These are phyloP conservation scores for Amanita polypyramis DNA, from an alignment of 768 basidiomycete species.

Conservation along the genomic window DNA sequence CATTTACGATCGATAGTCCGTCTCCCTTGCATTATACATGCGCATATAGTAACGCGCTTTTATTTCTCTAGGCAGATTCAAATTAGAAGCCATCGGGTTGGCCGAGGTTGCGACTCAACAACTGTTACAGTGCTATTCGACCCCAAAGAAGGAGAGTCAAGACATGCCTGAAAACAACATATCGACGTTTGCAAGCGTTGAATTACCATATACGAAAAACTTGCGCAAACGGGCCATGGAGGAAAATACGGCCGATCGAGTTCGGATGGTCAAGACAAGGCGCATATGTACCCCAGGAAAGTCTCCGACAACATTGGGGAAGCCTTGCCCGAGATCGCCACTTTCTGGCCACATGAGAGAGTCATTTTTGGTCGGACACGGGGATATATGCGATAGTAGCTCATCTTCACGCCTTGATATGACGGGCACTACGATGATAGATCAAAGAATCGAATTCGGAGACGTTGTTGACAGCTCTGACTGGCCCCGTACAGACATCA, in stretches of 20 bases:
- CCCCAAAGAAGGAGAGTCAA: background rate
- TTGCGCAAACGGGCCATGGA: background rate
- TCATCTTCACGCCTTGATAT: background rate
- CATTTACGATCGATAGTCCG: constrained; percentile 16
- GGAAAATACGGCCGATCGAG: background rate
- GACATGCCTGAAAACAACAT: background rate
- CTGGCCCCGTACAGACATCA: background rate
- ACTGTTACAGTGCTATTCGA: background rate
- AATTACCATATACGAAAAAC: background rate
- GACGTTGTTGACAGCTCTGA: background rate
- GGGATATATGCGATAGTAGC: background rate
- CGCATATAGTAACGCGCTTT: background rate
- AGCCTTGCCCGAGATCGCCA: background rate
- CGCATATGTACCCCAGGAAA: background rate
- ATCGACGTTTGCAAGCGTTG: background rate
- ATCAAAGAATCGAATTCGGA: background rate
- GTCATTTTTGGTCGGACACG: background rate
- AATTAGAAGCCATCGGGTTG: background rate
- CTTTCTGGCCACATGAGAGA: background rate
- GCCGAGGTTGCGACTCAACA: background rate
- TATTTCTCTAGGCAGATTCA: background rate
- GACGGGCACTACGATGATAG: background rate
- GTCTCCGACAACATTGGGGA: background rate
- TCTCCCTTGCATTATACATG: background rate
- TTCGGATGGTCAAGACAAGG: background rate